Evolutionary conservation across 495 filamentous ascomycete genomes (phyloP), one percentile per base, ranked within the genome.

Genomic region (Penicillium pulvis): DNA sequence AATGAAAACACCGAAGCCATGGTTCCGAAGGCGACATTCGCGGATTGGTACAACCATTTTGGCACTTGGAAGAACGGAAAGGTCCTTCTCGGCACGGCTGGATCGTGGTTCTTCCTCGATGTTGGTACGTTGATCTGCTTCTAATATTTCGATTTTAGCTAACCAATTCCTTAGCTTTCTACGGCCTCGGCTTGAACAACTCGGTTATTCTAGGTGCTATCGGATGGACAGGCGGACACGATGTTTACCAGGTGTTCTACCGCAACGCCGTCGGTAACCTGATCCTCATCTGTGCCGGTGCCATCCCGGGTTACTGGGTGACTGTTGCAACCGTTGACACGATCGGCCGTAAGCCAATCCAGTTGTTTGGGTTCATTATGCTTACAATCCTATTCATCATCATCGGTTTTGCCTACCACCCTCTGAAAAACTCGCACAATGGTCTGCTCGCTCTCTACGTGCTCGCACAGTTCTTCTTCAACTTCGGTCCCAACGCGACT

Each of bases 381-480:
- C 79, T 93, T 6, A 91, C 89, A 26, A 78, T 85, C 43, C 76
- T 94, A n/a, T 94, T 94, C 73, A 71, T 85, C 56, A 71, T 90
- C 53, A 90, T 90, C 57, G 91, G 89, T 1, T 89, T 88, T 53
- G 87, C 83, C 4, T 94, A 81, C 41, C 41, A 68, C 8, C 60
- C 73, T 76, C 67, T 83, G 61, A 61, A 70, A 52, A 44, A 79
- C 59, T 49, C 81, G 64, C 24, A 77, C 47, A 67, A 75, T 58
- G 76, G 76, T 49, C 78, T 92, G 11, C 79, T 93, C 23, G 87
- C 78, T n/a, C 81, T 91, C 56, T 94, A 93, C 67, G 81, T 93
- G 19, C 73, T 94, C 3, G 85, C 87, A n/a, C 88, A 93, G 62
- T 90, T 91, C 77, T 93, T 91, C 78, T 93, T 93, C 82, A 93